These are phyloP conservation scores for Pichia phayaonensis DNA, from an alignment of 805 yeast species.

Conservation along the genomic window DNA sequence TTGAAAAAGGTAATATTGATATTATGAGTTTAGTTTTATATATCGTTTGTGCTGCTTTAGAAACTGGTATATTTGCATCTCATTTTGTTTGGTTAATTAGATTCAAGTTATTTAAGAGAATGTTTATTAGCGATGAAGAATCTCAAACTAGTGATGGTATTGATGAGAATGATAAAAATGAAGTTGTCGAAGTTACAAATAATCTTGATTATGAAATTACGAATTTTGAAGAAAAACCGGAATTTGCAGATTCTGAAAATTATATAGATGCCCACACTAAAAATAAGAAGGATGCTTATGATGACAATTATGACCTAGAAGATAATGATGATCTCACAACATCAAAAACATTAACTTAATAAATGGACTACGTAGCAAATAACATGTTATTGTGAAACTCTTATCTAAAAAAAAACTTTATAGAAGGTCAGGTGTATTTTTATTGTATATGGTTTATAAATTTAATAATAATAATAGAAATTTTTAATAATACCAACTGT, in stretches of 20 bases:
- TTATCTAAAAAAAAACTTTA: no score
- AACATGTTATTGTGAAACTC: no score
- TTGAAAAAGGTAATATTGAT: slow-evolving; percentile 46
- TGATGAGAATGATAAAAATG: background rate
- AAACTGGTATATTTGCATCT: slow-evolving; percentile 65
- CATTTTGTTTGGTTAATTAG: slow-evolving; percentile 65
- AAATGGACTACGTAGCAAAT: background rate
- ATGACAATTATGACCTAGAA: background rate
- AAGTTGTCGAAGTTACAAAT: background rate
- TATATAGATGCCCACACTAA: background rate
- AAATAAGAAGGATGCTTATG: background rate
- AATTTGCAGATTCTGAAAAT: background rate
- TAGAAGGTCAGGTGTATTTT: background rate
- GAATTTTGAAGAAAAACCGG: background rate
- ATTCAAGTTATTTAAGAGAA: slow-evolving; percentile 22
- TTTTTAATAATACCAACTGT: no score
- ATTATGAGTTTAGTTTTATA: slow-evolving; percentile 75
- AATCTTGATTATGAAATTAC: background rate
- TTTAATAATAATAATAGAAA: no score
- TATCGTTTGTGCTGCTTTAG: slow-evolving; percentile 63
- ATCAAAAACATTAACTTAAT: background rate
- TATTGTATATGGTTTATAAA: no score
- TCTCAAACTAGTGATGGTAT: background rate
- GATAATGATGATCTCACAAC: background rate
- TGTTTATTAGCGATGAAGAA: background rate